Percentiles rank a stretch among this genome's conserved stretches.
These are phyloP conservation scores for Ganoderma boninense DNA, from an alignment of 1,284 basidiomycete genomes.

Conservation along the genomic window DNA sequence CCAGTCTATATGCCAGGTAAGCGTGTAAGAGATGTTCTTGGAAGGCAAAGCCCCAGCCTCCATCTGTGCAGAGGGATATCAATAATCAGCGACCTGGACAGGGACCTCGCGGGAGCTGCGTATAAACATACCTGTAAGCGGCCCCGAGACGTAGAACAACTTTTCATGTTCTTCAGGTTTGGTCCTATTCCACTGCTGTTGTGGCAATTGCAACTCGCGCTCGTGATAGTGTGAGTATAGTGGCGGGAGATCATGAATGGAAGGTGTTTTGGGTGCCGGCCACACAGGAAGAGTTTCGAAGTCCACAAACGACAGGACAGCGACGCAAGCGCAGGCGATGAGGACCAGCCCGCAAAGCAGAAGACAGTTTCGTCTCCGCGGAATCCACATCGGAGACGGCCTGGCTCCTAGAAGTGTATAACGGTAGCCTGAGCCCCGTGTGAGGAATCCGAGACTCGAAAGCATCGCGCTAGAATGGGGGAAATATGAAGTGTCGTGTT, in stretches of 20 bases:
- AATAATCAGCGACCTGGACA: background rate
- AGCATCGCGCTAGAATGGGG: background rate
- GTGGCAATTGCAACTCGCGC: conserved; percentile 19
- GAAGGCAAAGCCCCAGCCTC: conserved; percentile 61
- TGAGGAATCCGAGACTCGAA: background rate
- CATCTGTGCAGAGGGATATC: background rate
- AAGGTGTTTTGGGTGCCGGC: background rate
- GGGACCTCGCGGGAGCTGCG: background rate
- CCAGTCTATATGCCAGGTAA: conserved; percentile 52
- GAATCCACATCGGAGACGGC: background rate
- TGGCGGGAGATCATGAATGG: conserved; percentile 14
- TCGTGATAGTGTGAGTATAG: conserved; percentile 20
- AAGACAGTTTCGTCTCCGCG: background rate
- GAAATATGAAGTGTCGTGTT: background rate
- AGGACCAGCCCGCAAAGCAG: background rate
- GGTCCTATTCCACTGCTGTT: conserved; percentile 18
- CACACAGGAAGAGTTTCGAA: background rate
- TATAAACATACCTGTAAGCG: background rate
- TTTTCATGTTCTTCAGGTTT: conserved; percentile 11
- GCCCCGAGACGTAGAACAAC: conserved; percentile 20
- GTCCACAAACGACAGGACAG: background rate
- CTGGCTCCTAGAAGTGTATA: background rate
- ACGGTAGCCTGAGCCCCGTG: background rate
- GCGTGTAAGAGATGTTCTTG: conserved; percentile 60
- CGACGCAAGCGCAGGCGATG: background rate